A percentile compares a stretch with the other conserved stretches of the same genome.
phyloP scores from a whole-genome alignment of 352 stramenopile genomes.

The Globisporangium irregulare region DNA sequence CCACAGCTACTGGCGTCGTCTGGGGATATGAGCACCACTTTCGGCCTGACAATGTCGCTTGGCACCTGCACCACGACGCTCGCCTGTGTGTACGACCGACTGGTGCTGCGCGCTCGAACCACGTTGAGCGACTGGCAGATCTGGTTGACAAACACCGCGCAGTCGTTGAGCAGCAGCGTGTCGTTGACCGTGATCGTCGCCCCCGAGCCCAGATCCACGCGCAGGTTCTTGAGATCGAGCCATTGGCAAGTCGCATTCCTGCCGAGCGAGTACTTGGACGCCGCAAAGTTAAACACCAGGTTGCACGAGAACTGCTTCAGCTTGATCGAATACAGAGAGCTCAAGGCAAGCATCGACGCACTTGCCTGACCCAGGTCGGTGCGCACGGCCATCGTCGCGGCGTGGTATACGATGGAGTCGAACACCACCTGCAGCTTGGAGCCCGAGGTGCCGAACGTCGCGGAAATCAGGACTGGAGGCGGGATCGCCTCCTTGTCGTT shows the following conservation, averaged over 20 bases:
- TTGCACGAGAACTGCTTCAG: constrained; percentile 46
- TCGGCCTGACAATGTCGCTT: constrained; percentile 33
- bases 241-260: constrained; percentile 39
- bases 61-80: constrained; percentile 32
- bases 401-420: constrained; percentile 67
- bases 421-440: constrained; percentile 56
- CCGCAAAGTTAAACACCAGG: constrained; percentile 43
- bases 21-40: constrained; percentile 40
- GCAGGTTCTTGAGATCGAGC: constrained; percentile 51
- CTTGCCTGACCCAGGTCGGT: not conserved
- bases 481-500: constrained; percentile 61
- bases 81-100: constrained; percentile 56
- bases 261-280: constrained; percentile 38
- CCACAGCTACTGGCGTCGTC: constrained; percentile 65
- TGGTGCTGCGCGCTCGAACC: constrained; percentile 43
- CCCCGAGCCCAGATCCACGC: constrained; percentile 39
- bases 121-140: constrained; percentile 45
- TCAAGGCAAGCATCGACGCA: not conserved
- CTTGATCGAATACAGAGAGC: constrained; percentile 28
- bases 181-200: constrained; percentile 42
- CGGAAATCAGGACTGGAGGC: constrained; percentile 43
- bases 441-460: constrained; percentile 51
- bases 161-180: constrained; percentile 52
- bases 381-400: constrained; percentile 50
- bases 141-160: constrained; percentile 39